Evolutionary conservation across 306 rosid species (phyloP), one percentile per base, ranked within the genome.

Genomic region (Trifolium repens): DNA sequence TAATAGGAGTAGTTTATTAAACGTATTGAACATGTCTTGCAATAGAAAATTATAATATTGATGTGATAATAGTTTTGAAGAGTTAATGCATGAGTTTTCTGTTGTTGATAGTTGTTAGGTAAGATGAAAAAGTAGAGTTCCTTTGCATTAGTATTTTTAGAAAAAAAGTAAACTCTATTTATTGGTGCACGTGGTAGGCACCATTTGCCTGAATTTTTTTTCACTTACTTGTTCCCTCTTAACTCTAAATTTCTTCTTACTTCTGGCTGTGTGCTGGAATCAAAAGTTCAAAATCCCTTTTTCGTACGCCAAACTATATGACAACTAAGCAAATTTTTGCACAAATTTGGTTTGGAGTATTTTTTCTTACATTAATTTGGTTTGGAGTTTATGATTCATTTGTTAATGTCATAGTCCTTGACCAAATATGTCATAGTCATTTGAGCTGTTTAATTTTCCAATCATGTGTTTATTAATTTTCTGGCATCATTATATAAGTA

Each of bases 51-150:
- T 19, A 61, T 7, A 44, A 27, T 16, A 17, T 42, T 37, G 47
- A 37, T 37, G 46, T 24, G 26, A 57, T 12, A 58, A 54, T 42
- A 43, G 14, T 19, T 24, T 19, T 24, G n/a, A 57, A 8, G 77
- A 80, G 55, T 69, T 73, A 65, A 81, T 74, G 71, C 77, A 71
- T 79, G 78, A 73, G 27, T 17, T 67, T 66, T 50, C 22, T 46
- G 71, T 30, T 34, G 73, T 66, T 34, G 69, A 44, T 37, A 47
- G 53, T 70, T n/a, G 74, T 78, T 70, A 52, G 44, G 59, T 62
- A 27, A 32, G 52, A 27, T 54, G 49, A 34, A 43, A 35, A 62
- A 63, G 50, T 13, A 27, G 71, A 44, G 78, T 74, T 80, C 72
- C 47, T 19, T 69, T 65, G 11, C 71, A 43, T 68, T 72, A 44